Evolutionary conservation across 1,284 basidiomycete genomes (phyloP), one percentile per base, ranked within the genome.

Genomic region (Irpex sp.): DNA sequence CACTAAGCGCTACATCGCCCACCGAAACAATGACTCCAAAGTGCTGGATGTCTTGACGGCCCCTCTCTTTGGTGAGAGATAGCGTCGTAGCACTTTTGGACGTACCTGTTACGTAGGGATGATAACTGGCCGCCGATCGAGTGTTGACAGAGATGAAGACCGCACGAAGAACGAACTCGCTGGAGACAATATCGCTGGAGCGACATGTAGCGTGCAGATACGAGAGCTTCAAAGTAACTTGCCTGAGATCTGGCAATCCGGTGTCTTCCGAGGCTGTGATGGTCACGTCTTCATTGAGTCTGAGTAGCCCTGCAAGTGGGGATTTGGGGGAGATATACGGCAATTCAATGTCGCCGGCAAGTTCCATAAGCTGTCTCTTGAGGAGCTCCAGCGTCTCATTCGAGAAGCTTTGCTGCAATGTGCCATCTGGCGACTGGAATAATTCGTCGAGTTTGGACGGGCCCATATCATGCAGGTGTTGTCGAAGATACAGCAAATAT

Each of bases 401-500:
- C 40, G 70, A 58, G 6, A 72, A 64, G 7, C 69, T 63, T 8
- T 58, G 48, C n/a, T 61, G 21, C 5, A 63, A 49, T 2, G 63
- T 48, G 13, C 67, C 56, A 1, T 61, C 52, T 11, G 64, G 60
- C 1, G 65, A 36, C 4, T 65, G 31, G 26, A 67, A 37, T 5
- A 77, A 58, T 0, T 64, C 58, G 17, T 66, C 62, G 7, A 73
- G 72, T 57, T 76, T 72, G 48, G 66, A 64, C 4, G 69, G 61
- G 17, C 72, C 69, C 49, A 77, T 58, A 40, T 69, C 68, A 15
- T 73, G 80, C 40, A 88, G 74, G 69, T 83, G 82, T 67, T 83
- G 80, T 9, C 92, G 87, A 40, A 93, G 79, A 70, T 92, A 86
- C 64, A 89, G 86, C 31, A 93, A 75, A 61, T 93, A 85, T 66